Base-by-base conservation (phyloP, 2,329 filamentous ascomycete species). In the Aspergillus sp. region DNA sequence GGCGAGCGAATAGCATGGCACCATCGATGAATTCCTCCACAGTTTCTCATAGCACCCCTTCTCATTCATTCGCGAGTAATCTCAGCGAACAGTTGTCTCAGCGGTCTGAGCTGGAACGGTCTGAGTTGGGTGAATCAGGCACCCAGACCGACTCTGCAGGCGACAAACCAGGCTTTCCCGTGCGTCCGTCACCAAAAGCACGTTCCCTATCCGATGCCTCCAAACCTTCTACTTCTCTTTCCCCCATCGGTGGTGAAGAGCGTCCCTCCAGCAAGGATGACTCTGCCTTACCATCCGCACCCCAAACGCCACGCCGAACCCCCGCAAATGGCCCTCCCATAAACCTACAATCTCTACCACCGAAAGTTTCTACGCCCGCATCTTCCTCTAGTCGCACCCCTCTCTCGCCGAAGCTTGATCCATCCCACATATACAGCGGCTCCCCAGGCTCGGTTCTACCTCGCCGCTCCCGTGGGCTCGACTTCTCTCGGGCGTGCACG, bases 401-500 rank as follows among this genome's bases (percentile, higher is more conserved):
- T 65, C 82, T 93, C 59, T 96, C 91, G 2, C 92, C 93, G 15
- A 92, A 96, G 73, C 84, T 95, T 62, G 92, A 96, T 73, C 84
- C 90, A 56, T 88, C 89, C 19, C 89, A 92, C 64, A 91, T 88
- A 48, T 96, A 96, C 78, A 89, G 89, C 42, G 51, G 30, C 19
- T 93, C 91, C 2, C 92, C 93, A 2, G 89, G 90, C 24, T 96
- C 93, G 54, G 89, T 96, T 47, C 83, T 98, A 7, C 93, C 93
- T 17, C 86, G 93, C 63, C 88, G 93, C 60, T 97, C 93, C 30
- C 86, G 93, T 56, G 93, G 93, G 44, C 81, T 97, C 60, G 93
- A 98, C 76, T 98, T 96, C 74, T 93, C 93, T 41, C 85, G 93
- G 65, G 93, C 93, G 11, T 95, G 91, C 61, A 97, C 93, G 11